These are phyloP conservation scores for Odontarrhena argentea DNA, from an alignment of 345 rosid species.

Conservation along the genomic window DNA sequence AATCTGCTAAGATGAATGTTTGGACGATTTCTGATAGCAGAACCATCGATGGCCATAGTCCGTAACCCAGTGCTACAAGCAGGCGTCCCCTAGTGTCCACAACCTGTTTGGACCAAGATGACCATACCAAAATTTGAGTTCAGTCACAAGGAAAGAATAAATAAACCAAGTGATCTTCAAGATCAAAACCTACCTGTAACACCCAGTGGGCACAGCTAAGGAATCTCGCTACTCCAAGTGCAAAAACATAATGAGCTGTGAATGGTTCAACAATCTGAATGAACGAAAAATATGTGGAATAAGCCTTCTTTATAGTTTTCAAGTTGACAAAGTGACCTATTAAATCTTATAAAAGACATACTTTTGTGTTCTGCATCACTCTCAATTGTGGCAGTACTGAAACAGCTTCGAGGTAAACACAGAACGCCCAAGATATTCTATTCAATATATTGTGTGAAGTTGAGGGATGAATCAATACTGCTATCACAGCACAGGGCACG, in stretches of 20 bases:
- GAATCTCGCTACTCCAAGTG: conserved; percentile 89
- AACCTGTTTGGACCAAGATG: conserved; percentile 52
- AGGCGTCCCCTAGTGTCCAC: conserved; percentile 81
- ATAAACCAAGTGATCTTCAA: neutral
- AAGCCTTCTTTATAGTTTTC: neutral
- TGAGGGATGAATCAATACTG: conserved; percentile 76
- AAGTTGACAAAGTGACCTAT: neutral
- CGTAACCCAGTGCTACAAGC: conserved; percentile 84
- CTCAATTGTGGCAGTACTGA: conserved; percentile 83
- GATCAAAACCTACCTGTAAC: conserved; percentile 58
- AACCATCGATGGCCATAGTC: conserved; percentile 94
- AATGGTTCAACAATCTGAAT: conserved; percentile 93
- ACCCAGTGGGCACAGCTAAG: conserved; percentile 99
- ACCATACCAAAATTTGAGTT: neutral
- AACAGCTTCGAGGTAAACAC: conserved; percentile 83
- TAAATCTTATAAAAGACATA: conserved; percentile 25
- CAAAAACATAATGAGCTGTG: conserved; percentile 97
- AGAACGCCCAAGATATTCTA: conserved; percentile 80
- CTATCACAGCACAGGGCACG: conserved; percentile 73
- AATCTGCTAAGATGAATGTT: conserved; percentile 91
- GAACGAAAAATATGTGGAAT: conserved; percentile 11
- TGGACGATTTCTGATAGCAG: conserved; percentile 88
- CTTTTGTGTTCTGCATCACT: conserved; percentile 94
- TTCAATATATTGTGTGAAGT: conserved; percentile 72
- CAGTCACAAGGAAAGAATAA: neutral